Evolutionary conservation across 768 basidiomycete genomes (phyloP).

Genomic region (Ramaria sp.): DNA sequence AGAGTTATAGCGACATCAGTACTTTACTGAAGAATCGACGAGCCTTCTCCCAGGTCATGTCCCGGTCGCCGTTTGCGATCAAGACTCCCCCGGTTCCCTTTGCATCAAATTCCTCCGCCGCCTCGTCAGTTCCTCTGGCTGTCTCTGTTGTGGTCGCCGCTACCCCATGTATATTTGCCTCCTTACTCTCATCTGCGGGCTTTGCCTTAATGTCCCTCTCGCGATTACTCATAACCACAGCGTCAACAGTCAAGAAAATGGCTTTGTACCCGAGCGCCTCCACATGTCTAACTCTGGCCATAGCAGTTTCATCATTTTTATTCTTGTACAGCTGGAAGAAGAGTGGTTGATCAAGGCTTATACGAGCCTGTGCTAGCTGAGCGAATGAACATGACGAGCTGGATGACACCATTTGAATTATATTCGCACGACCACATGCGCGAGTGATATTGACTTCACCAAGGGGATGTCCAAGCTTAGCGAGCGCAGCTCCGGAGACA

Average conservation of each 20-base stretch:
- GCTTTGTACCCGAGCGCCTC: conserved; percentile 72
- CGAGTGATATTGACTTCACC: conserved; percentile 81
- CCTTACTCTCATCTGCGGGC: conserved; percentile 45
- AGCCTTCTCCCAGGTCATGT: conserved; percentile 73
- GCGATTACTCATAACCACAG: conserved; percentile 71
- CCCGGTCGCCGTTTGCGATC: conserved; percentile 52
- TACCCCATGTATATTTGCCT: conserved; percentile 15
- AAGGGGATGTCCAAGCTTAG: conserved; percentile 81
- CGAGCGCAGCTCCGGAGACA: conserved; percentile 73
- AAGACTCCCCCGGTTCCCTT: conserved; percentile 58
- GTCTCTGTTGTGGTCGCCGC: conserved; percentile 15
- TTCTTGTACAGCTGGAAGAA: conserved; percentile 89
- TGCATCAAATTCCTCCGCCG: conserved; percentile 26
- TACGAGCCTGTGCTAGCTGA: conserved; percentile 47
- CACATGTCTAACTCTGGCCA: conserved; percentile 58
- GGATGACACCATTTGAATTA: conserved; percentile 80
- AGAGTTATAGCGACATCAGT: background rate
- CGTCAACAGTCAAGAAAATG: conserved; percentile 88
- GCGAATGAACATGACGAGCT: conserved; percentile 62
- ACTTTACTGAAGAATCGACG: conserved; percentile 2
- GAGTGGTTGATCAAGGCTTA: conserved; percentile 45
- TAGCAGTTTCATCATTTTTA: conserved; percentile 52
- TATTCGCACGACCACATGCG: conserved; percentile 51
- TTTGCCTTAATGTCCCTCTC: conserved; percentile 59
- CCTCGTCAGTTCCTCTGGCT: conserved; percentile 23